These are phyloP conservation scores for Rhododendron henanense DNA, from an alignment of 148 eudicot species.

Conservation along the genomic window DNA sequence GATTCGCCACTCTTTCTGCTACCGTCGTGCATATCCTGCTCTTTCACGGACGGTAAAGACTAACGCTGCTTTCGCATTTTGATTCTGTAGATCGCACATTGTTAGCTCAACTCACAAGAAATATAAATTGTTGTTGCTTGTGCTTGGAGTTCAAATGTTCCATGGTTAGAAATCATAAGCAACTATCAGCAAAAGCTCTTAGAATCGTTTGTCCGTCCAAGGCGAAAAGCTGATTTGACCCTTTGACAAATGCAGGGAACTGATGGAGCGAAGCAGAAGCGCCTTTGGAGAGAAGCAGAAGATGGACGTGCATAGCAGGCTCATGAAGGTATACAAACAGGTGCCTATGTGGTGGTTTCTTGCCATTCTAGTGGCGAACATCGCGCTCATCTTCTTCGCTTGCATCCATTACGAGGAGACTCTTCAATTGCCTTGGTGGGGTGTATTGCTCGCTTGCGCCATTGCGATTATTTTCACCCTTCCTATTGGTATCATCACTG, in stretches of 20 bases:
- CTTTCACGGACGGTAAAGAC: constrained; percentile 56
- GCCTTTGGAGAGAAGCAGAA: constrained; percentile 40
- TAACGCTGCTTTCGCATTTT: background rate
- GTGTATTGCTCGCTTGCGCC: constrained; percentile 61
- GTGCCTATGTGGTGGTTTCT: constrained; percentile 85
- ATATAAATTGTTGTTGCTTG: background rate
- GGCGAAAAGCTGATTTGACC: background rate
- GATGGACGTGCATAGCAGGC: constrained; percentile 53
- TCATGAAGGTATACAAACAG: constrained; percentile 55
- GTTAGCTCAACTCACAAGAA: background rate
- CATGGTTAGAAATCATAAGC: background rate
- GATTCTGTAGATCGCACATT: background rate
- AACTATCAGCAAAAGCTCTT: background rate
- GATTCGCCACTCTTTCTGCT: constrained; percentile 70
- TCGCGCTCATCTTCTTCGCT: constrained; percentile 40
- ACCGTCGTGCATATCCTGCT: constrained; percentile 54
- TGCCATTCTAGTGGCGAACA: constrained; percentile 31
- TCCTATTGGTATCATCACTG: constrained; percentile 66
- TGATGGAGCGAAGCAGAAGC: constrained; percentile 39
- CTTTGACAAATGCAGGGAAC: constrained; percentile 25
- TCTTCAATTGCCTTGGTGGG: constrained; percentile 88
- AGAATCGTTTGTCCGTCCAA: background rate
- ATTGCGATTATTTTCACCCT: constrained; percentile 67
- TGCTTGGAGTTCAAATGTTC: background rate
- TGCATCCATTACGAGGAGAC: constrained; percentile 37